phyloP scores from a whole-genome alignment of 1,284 basidiomycete species.

The Leccinum pallidistipes region DNA sequence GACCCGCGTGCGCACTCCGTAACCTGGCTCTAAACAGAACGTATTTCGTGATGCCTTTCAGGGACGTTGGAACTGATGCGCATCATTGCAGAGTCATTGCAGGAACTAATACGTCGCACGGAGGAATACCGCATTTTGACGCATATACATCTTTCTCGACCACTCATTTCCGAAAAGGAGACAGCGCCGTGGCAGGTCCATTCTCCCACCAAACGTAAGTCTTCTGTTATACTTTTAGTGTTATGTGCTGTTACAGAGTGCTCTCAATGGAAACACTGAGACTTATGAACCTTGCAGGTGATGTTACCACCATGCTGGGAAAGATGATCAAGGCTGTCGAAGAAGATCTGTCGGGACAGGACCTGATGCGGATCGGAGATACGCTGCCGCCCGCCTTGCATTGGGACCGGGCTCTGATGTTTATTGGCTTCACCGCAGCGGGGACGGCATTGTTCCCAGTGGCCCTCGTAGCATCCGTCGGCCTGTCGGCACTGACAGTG shows the following conservation, averaged over 20 bases:
- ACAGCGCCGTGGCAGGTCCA: conserved; percentile 14
- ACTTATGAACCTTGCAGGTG: conserved; percentile 7
- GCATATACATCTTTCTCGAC: conserved; percentile 1
- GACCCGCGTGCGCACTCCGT: conserved; percentile 9
- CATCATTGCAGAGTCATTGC: conserved; percentile 15
- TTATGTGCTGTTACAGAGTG: not conserved
- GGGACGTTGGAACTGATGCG: not conserved
- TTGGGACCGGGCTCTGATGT: not conserved
- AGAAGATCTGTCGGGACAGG: conserved; percentile 17
- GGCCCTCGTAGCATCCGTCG: not conserved
- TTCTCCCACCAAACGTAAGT: conserved; percentile 21
- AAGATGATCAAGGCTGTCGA: conserved; percentile 11
- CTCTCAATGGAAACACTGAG: not conserved
- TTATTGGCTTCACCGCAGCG: not conserved
- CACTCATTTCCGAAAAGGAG: conserved; percentile 16
- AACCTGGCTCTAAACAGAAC: not conserved
- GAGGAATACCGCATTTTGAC: conserved; percentile 20
- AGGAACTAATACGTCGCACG: not conserved
- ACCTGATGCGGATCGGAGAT: conserved; percentile 7
- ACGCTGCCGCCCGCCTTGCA: not conserved
- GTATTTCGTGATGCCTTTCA: not conserved
- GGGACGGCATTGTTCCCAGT: not conserved
- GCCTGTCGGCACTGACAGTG: not conserved
- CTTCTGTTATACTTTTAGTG: not conserved
- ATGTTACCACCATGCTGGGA: conserved; percentile 19